Evolutionary conservation across 371 early-diverging fungal species (phyloP), one percentile per base, ranked within the genome.

Genomic region (Lichtheimia hyalospora): DNA sequence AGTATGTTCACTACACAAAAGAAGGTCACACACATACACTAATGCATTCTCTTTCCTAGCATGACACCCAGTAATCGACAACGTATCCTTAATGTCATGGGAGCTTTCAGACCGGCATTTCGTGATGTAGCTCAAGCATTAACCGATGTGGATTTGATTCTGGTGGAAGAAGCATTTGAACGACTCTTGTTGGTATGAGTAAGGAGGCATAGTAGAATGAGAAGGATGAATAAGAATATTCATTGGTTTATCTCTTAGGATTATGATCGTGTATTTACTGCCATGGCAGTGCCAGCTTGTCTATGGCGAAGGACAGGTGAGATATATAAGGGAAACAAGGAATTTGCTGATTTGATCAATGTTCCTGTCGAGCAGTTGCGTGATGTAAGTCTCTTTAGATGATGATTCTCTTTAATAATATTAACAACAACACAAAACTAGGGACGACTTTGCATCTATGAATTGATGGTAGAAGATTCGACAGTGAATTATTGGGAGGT

Each of bases 291-390:
- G 23, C 97, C 97, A 0, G 90, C 95, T 27, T 95, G 95, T 68
- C 70, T 96, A 34, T 96, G 96, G 97, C 84, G 97, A 12, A 84
- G 97, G 27, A 95, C 96, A 0, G 97, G 97, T 41, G 96, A 97
- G 68, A 96, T 97, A 28, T 95, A 91, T 78, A 95, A 94, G 65
- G 92, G 93, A 12, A 97, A 97, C 79, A 89, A 91, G 64, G 95
- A 94, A 74, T 97, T 97, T 84, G 95, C 96, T 3, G 77, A 88
- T 0, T 74, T 97, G 39, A 90, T 96, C 13, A 90, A 90, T 49
- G 84, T 93, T 4, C 89, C 93, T 5, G 74, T 91, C 24, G 90
- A 92, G n/a, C 78, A 83, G 68, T 75, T 94, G 18, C 79, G 85
- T 49, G 93, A 93, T 54, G 88, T 84, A 69, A 68, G 70, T 57